Base-by-base conservation (phyloP, 208 protist genomes). In the Wallacemonas sp. region DNA sequence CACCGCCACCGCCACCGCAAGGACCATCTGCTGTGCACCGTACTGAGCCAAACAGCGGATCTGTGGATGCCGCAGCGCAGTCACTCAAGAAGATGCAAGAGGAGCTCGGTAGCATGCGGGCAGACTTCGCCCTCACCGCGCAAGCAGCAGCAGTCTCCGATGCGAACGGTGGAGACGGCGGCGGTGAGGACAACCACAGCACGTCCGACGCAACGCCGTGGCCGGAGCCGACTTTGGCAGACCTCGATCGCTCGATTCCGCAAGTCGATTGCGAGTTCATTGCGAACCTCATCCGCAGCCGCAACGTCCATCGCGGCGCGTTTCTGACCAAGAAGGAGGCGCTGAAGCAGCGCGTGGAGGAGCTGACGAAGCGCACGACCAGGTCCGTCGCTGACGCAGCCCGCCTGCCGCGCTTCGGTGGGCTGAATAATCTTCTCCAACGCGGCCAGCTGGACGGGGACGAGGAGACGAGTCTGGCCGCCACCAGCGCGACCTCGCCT, bases 241-340 rank as follows among this genome's bases (percentile, higher is more conserved):
- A 93, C 64, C 73, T 93, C 21, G 83, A 93, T 61, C 80, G 83
- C 33, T 90, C 83, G 19, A 90, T 93, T 43, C 87, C 87, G 11
- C 87, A 93, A 62, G 87, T 93, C 2, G 87, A 90, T 67, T 88
- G 87, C 56, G 73, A 78, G 41, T 93, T 93, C 49, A 82, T 93
- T 47, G 87, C 87, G 0, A 79, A 82, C 58, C 83, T 93, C 29
- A 81, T 90, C 48, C 78, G 80, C 26, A 73, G 73, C 34, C 78
- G 85, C 29, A 88, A 78, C 60, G 32, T 75, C 1, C 64, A 68
- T 29, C 76, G 81, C 12, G 74, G 75, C n/a, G 72, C 69, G 17
- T 88, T 92, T 62, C 61, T 92, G 5, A 55, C 62, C 11, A 60
- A 61, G 36, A 88, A 92, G 68, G 75, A 58, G 46, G 68, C 3